Base-by-base conservation (phyloP, 2,329 filamentous ascomycete species). In the Parascedosporium putredinis region DNA sequence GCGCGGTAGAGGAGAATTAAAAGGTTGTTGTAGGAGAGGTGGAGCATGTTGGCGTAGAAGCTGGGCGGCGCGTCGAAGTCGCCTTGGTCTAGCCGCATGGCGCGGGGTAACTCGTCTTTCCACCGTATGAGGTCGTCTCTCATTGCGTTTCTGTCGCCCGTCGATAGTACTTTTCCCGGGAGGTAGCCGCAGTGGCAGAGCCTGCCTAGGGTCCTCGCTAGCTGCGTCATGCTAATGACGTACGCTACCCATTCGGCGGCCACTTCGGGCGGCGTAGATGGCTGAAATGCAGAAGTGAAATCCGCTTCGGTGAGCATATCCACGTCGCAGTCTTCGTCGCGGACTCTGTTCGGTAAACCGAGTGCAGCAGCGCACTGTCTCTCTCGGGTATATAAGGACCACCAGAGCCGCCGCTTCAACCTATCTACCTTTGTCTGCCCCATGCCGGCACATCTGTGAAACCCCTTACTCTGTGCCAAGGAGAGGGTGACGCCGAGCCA, bases 351-450 rank as follows among this genome's bases (percentile, higher is more conserved):
- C 0, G 72, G 72, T 2, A 74, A 56, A 1, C 72, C 71, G 5
- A 70, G 54, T 8, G 70, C 68, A 2, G 69, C 66, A 1, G 69
- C 66, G 22, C 65, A 68, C 55, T 75, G 72, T 43, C 71, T 66
- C 48, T 75, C 72, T 8, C 72, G 62, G 44, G 74, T 65, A 49
- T 77, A 76, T 6, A 76, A 67, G 5, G 72, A 71, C 74, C 74
- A 77, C 72, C 74, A 78, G 5, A 77, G 68, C 4, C 73, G 58
- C 50, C 70, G 67, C 55, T 71, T 67, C 29, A 75, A 53, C 51
- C 61, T 61, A n/a, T 61, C 60, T 3, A 62, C 53, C n/a, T 57
- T 58, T 3, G 56, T 51, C 12, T 38, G 40, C 60, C 57, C 14
- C 57, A 53, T 61, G 25, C 20, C 29, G 1, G 23, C 16, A 9